Percentiles rank a stretch among this genome's conserved stretches.
Conservation (phyloP, 208 protist genomes). For the Crithidia bombi region DNA sequence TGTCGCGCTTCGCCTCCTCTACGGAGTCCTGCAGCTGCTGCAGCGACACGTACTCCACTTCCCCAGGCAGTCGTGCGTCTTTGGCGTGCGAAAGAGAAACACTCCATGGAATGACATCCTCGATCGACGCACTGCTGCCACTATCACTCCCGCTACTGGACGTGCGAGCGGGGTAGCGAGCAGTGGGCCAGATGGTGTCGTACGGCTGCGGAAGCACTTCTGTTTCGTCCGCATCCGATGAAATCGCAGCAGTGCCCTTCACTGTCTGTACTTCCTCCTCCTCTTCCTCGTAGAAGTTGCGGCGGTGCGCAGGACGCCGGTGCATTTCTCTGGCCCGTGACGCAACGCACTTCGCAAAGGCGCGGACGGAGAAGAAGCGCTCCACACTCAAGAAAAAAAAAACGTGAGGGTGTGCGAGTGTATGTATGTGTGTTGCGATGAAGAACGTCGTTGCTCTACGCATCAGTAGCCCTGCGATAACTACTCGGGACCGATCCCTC, state of each 20-base stretch:
- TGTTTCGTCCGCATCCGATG: neutral
- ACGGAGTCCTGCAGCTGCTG: conserved; percentile 40
- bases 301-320: conserved; percentile 4
- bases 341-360: neutral
- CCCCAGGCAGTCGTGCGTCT: neutral
- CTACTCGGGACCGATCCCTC: no score
- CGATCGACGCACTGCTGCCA: conserved; percentile 26
- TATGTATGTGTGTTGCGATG: no score
- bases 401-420: no score
- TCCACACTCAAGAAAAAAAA: no score
- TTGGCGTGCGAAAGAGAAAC: neutral
- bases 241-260: neutral
- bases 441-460: no score
- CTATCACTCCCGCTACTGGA: conserved; percentile 7
- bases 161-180: neutral
- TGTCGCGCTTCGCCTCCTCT: conserved; percentile 40
- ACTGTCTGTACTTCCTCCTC: neutral
- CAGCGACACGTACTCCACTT: conserved; percentile 17
- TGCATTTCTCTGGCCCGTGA: no score
- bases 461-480: no score
- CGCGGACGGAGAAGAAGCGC: neutral
- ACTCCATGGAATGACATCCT: conserved; percentile 20
- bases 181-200: neutral
- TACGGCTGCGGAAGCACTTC: conserved; percentile 2
- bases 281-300: conserved; percentile 34